A percentile compares a stretch with the other conserved stretches of the same genome.
Evolutionary conservation across 495 filamentous ascomycete species (phyloP).

Genomic region (Tuber umbilicatum): DNA sequence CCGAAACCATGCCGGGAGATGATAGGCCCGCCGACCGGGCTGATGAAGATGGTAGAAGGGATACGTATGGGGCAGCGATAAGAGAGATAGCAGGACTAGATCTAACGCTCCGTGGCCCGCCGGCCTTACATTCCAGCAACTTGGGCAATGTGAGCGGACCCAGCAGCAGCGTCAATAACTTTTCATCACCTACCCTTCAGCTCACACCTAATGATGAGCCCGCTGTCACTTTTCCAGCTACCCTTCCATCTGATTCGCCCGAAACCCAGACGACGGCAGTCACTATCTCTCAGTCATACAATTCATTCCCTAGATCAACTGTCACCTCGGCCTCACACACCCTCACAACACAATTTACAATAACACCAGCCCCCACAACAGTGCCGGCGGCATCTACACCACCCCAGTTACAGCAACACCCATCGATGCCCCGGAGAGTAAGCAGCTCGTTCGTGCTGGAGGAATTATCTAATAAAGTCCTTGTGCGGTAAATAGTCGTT

Average conservation of each 20-base stretch:
- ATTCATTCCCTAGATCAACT: background rate
- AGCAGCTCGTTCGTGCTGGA: slow-evolving; percentile 27
- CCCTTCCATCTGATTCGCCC: slow-evolving; percentile 20
- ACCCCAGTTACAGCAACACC: slow-evolving; percentile 24
- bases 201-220: slow-evolving; percentile 7
- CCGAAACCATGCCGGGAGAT: slow-evolving; percentile 19
- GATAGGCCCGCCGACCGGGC: background rate
- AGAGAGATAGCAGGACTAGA: slow-evolving; percentile 35
- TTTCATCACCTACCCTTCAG: background rate
- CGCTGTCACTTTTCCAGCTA: slow-evolving; percentile 24
- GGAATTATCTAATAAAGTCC: slow-evolving; percentile 29
- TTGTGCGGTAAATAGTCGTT: slow-evolving; percentile 19
- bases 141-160: slow-evolving; percentile 37
- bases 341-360: slow-evolving; percentile 10
- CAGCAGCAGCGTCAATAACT: slow-evolving; percentile 22
- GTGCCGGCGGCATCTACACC: slow-evolving; percentile 17
- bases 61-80: slow-evolving; percentile 33
- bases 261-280: slow-evolving; percentile 18
- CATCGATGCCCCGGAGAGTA: slow-evolving; percentile 6
- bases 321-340: slow-evolving; percentile 3
- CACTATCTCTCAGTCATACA: slow-evolving; percentile 2
- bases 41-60: slow-evolving; percentile 29
- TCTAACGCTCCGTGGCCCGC: slow-evolving; percentile 30
- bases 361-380: slow-evolving; percentile 10
- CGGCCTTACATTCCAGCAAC: slow-evolving; percentile 18